Base-by-base conservation (phyloP, 2,329 filamentous ascomycete genomes). In the Pezizomycotina sp. region DNA sequence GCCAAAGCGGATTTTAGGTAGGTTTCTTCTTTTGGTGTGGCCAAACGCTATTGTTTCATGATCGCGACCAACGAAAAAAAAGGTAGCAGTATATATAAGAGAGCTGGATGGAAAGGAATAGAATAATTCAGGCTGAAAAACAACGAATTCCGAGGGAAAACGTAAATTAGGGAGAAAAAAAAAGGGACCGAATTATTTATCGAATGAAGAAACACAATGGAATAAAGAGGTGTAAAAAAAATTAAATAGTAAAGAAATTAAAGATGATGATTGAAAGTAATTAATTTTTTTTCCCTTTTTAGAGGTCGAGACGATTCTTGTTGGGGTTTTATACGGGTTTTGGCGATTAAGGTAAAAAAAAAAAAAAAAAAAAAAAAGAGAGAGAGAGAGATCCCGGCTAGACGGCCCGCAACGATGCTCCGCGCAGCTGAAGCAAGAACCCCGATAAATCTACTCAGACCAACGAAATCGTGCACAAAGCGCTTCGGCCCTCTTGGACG, bases 251-350 rank as follows among this genome's bases (percentile, higher is more conserved):
- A n/a, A n/a, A n/a, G n/a, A n/a, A n/a, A n/a, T n/a, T n/a, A n/a
- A n/a, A n/a, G n/a, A n/a, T n/a, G n/a, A n/a, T n/a, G n/a, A n/a
- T n/a, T n/a, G n/a, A n/a, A n/a, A n/a, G n/a, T n/a, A n/a, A n/a
- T n/a, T n/a, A 5, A 14, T 9, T 18, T 15, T 8, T 9, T 15
- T 29, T 18, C 14, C 27, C 27, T 29, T 16, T 29, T 18, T 14
- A 18, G 8, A 15, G 9, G 16, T 13, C n/a, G 27, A 29, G 13
- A 18, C 27, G 27, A 8, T 29, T 8, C 14, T 18, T 29, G 27
- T n/a, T 31, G 38, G 42, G 34, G 26, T 46, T 33, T 33, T 36
- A 36, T 41, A 30, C 36, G 36, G 31, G 22, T 25, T 35, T 25
- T 33, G 25, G 30, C 24, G 34, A 23, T 25, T 31, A 25, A 31